Evolutionary conservation across 2,329 filamentous ascomycete species (phyloP), one percentile per base, ranked within the genome.

Genomic region (Onygenales sp.): DNA sequence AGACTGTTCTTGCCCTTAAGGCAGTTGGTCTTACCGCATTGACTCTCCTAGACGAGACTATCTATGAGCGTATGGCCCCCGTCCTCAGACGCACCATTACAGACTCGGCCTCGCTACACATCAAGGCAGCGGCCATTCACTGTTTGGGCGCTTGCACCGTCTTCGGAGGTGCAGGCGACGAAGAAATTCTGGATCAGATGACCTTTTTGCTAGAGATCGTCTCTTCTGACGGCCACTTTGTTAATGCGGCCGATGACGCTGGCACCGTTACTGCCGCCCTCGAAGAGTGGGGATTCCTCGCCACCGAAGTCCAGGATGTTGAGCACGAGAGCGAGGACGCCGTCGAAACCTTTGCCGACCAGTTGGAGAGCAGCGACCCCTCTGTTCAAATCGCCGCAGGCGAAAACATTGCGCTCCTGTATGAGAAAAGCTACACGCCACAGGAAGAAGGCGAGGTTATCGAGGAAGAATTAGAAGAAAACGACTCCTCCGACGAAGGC

Each of bases 301-400:
- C 86, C 4, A 90, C 86, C 3, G 81, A 87, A 56, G 73, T 92
- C 6, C 85, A 90, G 3, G 87, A 92, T 61, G 76, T 90, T 43
- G 82, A 87, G 59, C 78, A 80, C 13, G 77, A 83, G 56, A 88
- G 85, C 34, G 84, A 88, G 58, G 72, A 81, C 32, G 85, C 87
- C 13, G 80, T 93, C 61, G 86, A 93, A 51, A 84, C 85, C 2
- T 89, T 95, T 61, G 83, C 88, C 42, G 89, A 95, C 47, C 90
- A 95, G 68, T 84, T 95, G 14, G 84, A 91, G 55, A 89, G 86
- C 65, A 77, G 77, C 34, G 84, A 89, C 54, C 74, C 83, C 0
- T 74, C 79, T 7, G 87, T 95, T 1, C 88, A 93, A 63, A 82
- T 88, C 45, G 82, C 85, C 3, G 86, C 88, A 0, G 88, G 86